phyloP scores from a whole-genome alignment of 352 stramenopile species.

The Globisporangium sylvaticum region DNA sequence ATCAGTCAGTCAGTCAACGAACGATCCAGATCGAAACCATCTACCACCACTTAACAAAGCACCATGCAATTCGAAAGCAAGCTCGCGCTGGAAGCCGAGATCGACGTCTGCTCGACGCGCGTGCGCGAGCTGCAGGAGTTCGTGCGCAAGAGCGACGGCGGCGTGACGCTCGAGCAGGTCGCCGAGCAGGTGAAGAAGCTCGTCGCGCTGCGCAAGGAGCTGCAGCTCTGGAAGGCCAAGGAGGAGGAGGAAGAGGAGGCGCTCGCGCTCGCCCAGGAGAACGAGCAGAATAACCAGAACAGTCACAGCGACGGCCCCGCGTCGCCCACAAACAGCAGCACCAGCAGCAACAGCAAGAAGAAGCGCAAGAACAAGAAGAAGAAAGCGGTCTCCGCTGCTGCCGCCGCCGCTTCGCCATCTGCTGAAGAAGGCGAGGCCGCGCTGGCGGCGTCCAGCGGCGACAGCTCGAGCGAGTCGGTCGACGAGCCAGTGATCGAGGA shows the following conservation, averaged over 20 bases:
- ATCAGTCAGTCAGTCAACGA: background rate
- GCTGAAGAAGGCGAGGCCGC: background rate
- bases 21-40: background rate
- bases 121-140: conserved; percentile 58
- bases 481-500: conserved; percentile 7
- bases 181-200: conserved; percentile 54
- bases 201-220: conserved; percentile 63
- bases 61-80: conserved; percentile 39
- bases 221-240: conserved; percentile 47
- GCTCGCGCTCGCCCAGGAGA: conserved; percentile 7
- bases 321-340: conserved; percentile 17
- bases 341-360: conserved; percentile 17
- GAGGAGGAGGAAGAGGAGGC: conserved; percentile 20
- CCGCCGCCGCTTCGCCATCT: background rate
- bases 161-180: conserved; percentile 44
- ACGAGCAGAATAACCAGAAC: conserved; percentile 21
- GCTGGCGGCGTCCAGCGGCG: background rate
- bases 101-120: conserved; percentile 43
- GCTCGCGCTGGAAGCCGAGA: conserved; percentile 42
- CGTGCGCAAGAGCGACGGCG: conserved; percentile 35
- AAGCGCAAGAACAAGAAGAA: conserved; percentile 32
- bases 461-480: conserved; percentile 13
- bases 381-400: background rate
- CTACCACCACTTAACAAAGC: background rate
- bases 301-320: conserved; percentile 5